Conservation (phyloP, 1,139 yeast species). For the Magnusiomyces paraingens region DNA sequence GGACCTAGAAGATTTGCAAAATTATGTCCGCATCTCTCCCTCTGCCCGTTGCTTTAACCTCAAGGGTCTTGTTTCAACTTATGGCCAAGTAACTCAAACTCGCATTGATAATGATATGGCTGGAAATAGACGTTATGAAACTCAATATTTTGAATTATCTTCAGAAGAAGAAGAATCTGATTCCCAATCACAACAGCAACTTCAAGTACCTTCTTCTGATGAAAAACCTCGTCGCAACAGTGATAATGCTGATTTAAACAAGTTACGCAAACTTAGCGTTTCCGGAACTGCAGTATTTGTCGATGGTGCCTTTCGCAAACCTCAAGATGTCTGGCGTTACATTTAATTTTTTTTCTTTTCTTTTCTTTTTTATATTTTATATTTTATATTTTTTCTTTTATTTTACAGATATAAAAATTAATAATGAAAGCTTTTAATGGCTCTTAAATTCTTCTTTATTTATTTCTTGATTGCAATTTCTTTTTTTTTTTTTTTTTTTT, state of each 20-base stretch:
- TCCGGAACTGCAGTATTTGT: neutral
- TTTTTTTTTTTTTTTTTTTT: no score
- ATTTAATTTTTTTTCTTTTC: neutral
- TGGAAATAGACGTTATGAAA: no score
- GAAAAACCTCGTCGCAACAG: no score
- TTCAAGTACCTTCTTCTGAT: no score
- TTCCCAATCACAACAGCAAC: no score
- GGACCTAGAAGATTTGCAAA: neutral
- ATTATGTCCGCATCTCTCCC: neutral
- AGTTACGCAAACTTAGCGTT: no score
- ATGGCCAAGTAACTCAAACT: neutral
- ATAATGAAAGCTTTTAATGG: neutral
- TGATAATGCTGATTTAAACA: no score
- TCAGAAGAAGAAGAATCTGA: neutral
- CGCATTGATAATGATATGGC: no score
- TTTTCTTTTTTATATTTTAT: neutral
- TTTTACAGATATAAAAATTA: neutral
- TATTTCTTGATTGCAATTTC: neutral
- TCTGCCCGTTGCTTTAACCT: constrained; percentile 1
- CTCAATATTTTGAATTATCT: neutral
- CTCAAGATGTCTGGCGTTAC: neutral
- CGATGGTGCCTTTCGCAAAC: neutral
- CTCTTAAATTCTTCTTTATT: neutral
- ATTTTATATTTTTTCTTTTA: neutral
- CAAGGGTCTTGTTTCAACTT: neutral